Conservation (phyloP, 805 yeast species). For the Tetrapisispora phaffii region DNA sequence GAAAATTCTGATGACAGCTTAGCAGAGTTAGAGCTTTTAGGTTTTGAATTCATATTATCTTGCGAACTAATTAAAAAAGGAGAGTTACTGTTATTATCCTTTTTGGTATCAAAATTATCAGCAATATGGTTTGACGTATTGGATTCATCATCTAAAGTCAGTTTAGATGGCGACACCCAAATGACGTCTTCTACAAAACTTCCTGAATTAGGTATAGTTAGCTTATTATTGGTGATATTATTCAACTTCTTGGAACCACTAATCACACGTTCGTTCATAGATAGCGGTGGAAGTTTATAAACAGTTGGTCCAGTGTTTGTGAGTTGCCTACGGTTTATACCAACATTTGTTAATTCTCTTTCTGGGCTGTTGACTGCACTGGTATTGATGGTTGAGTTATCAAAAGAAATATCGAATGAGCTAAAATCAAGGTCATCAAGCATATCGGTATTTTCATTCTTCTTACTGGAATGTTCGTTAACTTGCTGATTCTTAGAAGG, state of each 20-base stretch:
- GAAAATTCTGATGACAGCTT: constrained; percentile 31
- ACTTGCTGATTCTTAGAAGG: background rate
- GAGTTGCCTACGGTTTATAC: background rate
- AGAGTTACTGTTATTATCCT: background rate
- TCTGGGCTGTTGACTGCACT: background rate
- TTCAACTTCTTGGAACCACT: background rate
- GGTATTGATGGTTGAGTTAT: constrained; percentile 6
- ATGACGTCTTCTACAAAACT: constrained; percentile 19
- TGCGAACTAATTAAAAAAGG: background rate
- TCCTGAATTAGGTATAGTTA: background rate
- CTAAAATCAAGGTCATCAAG: constrained; percentile 27
- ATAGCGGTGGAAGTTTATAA: background rate
- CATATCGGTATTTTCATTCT: background rate
- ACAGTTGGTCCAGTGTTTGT: background rate
- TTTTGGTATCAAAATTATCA: background rate
- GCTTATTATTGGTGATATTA: background rate
- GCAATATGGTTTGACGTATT: background rate
- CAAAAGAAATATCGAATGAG: constrained; percentile 26
- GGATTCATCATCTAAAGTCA: constrained; percentile 16
- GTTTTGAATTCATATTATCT: background rate
- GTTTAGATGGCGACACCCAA: constrained; percentile 29
- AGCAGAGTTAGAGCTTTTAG: background rate
- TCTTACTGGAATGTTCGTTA: background rate
- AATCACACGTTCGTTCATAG: background rate
- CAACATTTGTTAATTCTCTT: background rate